phyloP scores from a whole-genome alignment of 2,329 filamentous ascomycete genomes.

The Arthrobotrys megalospora region DNA sequence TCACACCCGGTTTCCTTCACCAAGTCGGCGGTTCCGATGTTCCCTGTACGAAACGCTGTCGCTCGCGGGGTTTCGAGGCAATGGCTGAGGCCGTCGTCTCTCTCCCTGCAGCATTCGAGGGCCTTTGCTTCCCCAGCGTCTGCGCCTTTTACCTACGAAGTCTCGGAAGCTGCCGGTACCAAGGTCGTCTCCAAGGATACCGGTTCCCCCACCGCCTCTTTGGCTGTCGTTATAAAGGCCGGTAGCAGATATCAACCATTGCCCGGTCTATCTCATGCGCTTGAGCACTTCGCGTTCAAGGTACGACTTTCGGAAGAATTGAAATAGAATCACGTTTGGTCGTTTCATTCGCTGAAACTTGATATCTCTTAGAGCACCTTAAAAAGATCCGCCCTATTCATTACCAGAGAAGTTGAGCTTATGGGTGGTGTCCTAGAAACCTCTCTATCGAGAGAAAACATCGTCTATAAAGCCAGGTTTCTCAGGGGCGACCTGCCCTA shows the following conservation, averaged over 20 bases:
- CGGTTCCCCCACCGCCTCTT: conserved; percentile 87
- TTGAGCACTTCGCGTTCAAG: conserved; percentile 98
- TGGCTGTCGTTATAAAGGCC: conserved; percentile 93
- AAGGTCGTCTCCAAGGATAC: conserved; percentile 94
- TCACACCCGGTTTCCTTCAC: conserved; percentile 29
- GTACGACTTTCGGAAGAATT: conserved; percentile 69
- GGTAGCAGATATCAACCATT: conserved; percentile 92
- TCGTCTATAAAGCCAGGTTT: conserved; percentile 94
- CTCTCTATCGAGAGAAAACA: conserved; percentile 91
- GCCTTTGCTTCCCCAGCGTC: conserved; percentile 74
- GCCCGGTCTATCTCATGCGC: conserved; percentile 88
- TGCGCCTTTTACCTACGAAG: conserved; percentile 88
- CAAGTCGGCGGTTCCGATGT: conserved; percentile 48
- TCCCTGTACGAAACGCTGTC: conserved; percentile 51
- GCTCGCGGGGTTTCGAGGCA: conserved; percentile 57
- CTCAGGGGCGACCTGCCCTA: conserved; percentile 95
- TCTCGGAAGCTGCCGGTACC: conserved; percentile 86
- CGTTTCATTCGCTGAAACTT: conserved; percentile 56
- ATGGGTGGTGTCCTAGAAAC: conserved; percentile 90
- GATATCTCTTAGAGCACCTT: conserved; percentile 78
- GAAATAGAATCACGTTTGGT: conserved; percentile 43
- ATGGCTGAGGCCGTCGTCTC: conserved; percentile 46
- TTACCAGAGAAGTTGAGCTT: conserved; percentile 94
- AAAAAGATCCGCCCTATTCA: conserved; percentile 89
- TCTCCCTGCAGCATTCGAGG: conserved; percentile 51